A percentile compares a stretch with the other conserved stretches of the same genome.
These are phyloP conservation scores for sorghum (Sorghum bicolor) DNA, from an alignment of 176 grass and related monocot species.

Conservation along the genomic window Sorghum_bicolor_NCBIv3 NC_012871.2:1204501-1205000, in stretches of 20 bases:
- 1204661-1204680: not conserved
- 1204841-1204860: not conserved
- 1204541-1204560: no score
- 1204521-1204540: no score
- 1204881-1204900: no score
- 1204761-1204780: not conserved
- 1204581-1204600: no score
- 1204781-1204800: not conserved
- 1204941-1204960: not conserved
- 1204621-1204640: no score
- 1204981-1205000: not conserved
- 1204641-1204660: not conserved
- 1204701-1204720: not conserved
- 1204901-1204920: not conserved
- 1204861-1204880: not conserved
- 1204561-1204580: no score
- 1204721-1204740: not conserved
- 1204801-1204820: not conserved
- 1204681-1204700: no score
- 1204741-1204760: not conserved
- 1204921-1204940: not conserved
- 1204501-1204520: no score
- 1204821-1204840: not conserved
- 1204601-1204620: no score
- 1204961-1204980: slow-evolving; percentile 5